Percentiles rank a stretch among this genome's conserved stretches.
Evolutionary conservation across 768 basidiomycete species (phyloP).

Genomic region (Pisolithus marmoratus): DNA sequence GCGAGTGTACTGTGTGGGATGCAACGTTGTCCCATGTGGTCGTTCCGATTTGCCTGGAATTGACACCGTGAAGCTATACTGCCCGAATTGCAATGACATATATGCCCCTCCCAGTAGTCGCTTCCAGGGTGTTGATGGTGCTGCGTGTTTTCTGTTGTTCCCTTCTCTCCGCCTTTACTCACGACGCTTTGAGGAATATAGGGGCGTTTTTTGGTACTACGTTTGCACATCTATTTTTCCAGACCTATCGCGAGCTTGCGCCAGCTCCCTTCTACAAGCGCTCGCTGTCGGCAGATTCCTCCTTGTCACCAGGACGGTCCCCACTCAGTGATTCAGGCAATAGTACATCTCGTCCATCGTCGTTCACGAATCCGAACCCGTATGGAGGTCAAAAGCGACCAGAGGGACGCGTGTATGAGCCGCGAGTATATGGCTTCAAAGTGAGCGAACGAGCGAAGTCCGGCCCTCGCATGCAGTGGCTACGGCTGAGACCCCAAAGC

Average conservation of each 20-base stretch:
- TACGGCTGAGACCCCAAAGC: conserved; percentile 79
- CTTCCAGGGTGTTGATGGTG: conserved; percentile 94
- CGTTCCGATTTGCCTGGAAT: conserved; percentile 92
- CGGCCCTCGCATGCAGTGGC: conserved; percentile 97
- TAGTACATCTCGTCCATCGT: conserved; percentile 41
- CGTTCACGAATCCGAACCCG: conserved; percentile 84
- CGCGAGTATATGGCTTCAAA: conserved; percentile 95
- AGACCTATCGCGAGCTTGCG: conserved; percentile 92
- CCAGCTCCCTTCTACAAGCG: conserved; percentile 90
- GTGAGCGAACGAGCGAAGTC: conserved; percentile 93
- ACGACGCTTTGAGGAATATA: conserved; percentile 29
- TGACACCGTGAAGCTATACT: conserved; percentile 97
- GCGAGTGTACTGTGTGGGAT: conserved; percentile 86
- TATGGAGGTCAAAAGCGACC: conserved; percentile 88
- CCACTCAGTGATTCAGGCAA: conserved; percentile 48
- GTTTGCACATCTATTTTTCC: conserved; percentile 97
- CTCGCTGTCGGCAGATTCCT: conserved; percentile 43
- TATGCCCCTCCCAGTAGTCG: conserved; percentile 93
- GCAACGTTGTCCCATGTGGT: conserved; percentile 91
- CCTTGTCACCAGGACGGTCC: conserved; percentile 52
- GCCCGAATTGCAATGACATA: conserved; percentile 96
- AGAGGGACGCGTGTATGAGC: conserved; percentile 79
- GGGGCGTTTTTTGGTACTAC: conserved; percentile 99
- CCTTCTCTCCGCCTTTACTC: conserved; percentile 5
- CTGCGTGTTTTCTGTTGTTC: conserved; percentile 9